Conservation (phyloP, 2,329 filamentous ascomycete genomes). For the Fusarium verrucosum region DNA sequence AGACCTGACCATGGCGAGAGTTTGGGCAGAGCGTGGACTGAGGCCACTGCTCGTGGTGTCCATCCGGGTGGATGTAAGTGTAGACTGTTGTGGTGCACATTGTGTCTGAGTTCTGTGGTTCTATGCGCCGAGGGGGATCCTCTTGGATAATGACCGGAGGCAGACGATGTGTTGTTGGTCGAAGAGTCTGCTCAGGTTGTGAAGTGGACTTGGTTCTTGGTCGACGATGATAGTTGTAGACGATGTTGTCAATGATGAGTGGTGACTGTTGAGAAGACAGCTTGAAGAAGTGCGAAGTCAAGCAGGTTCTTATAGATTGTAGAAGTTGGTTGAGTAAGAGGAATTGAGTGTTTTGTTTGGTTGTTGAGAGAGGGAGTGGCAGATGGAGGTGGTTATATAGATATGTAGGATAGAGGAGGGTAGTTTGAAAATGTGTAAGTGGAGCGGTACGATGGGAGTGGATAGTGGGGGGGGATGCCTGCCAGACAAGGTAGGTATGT, state of each 20-base stretch:
- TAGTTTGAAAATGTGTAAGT: slow-evolving; percentile 34
- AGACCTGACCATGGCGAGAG: slow-evolving; percentile 54
- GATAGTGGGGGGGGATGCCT: too few relatives aligned
- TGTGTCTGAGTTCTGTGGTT: slow-evolving; percentile 45
- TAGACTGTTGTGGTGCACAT: slow-evolving; percentile 63
- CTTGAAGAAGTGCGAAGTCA: slow-evolving; percentile 15
- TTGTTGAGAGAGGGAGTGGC: slow-evolving; percentile 6
- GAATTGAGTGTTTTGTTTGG: slow-evolving; percentile 36
- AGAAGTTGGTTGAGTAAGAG: slow-evolving; percentile 7
- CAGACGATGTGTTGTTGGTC: slow-evolving; percentile 16
- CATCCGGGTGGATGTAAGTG: slow-evolving; percentile 59
- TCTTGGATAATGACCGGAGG: slow-evolving; percentile 40
- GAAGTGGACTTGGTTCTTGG: slow-evolving; percentile 23
- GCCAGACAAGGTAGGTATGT: too few relatives aligned
- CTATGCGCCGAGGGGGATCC: slow-evolving; percentile 30
- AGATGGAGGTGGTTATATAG: slow-evolving; percentile 40
- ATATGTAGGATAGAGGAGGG: slow-evolving; percentile 18
- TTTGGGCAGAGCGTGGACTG: slow-evolving; percentile 52
- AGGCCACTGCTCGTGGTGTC: slow-evolving; percentile 48
- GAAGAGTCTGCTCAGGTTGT: slow-evolving; percentile 19
- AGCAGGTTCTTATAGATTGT: slow-evolving; percentile 10
- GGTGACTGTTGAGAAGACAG: slow-evolving; percentile 32
- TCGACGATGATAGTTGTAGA: slow-evolving; percentile 30
- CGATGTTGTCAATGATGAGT: slow-evolving; percentile 37
- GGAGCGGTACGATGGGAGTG: not conserved